Percentiles rank a stretch among this genome's conserved stretches.
phyloP scores from a whole-genome alignment of 257 asterid genomes.

The Marsdenia floribunda region DNA sequence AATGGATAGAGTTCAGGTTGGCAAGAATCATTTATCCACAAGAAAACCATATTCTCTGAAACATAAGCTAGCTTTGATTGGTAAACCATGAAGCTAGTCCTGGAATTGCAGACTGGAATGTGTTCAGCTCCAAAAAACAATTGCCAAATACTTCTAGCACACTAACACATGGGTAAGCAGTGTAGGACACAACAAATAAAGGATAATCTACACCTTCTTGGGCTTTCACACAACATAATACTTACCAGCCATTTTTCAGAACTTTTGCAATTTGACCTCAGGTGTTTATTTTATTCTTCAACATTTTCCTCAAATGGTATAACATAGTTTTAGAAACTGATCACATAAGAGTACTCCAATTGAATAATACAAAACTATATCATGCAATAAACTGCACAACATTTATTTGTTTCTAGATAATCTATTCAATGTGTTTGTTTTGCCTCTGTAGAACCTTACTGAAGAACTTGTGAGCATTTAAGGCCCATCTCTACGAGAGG shows the following conservation, averaged over 20 bases:
- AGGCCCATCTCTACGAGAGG: neutral
- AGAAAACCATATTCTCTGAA: neutral
- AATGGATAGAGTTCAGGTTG: neutral
- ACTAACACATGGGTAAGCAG: neutral
- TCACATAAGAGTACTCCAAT: neutral
- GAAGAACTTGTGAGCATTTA: neutral
- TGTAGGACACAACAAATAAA: neutral
- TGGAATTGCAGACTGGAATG: neutral
- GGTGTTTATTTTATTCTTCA: neutral
- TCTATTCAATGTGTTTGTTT: neutral
- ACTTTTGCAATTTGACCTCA: neutral
- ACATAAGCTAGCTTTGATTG: neutral
- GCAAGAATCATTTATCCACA: neutral
- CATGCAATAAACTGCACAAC: neutral
- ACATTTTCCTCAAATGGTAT: neutral
- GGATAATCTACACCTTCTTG: neutral
- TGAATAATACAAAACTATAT: neutral
- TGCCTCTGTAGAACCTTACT: neutral
- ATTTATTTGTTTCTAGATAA: neutral
- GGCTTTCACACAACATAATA: neutral
- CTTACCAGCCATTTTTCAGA: neutral
- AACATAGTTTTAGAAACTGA: neutral
- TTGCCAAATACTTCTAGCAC: neutral
- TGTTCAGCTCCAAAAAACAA: neutral
- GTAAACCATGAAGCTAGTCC: neutral